These are phyloP conservation scores for Penicillium samsonianum DNA, from an alignment of 495 filamentous ascomycete genomes.

Conservation along the genomic window DNA sequence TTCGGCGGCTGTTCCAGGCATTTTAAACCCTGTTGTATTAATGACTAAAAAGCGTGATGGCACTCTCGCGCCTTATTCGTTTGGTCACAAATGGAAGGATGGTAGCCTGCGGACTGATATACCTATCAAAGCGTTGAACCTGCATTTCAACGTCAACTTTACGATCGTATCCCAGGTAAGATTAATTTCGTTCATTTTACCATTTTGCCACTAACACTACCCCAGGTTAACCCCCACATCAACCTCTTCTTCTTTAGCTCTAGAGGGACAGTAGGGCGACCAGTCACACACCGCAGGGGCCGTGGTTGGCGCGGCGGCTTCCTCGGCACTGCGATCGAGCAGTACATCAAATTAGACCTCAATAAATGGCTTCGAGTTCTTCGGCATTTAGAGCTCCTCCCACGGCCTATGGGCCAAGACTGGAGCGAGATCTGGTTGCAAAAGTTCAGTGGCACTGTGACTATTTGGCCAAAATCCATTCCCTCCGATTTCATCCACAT, in stretches of 20 bases:
- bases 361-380: constrained; percentile 96
- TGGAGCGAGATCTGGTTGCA: constrained; percentile 97
- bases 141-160: constrained; percentile 98
- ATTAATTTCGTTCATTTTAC: constrained; percentile 3
- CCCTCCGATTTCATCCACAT: constrained; percentile 81
- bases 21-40: constrained; percentile 91
- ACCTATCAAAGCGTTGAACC: constrained; percentile 86
- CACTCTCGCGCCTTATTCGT: constrained; percentile 78
- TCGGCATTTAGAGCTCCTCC: constrained; percentile 86
- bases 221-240: constrained; percentile 87
- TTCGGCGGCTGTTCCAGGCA: constrained; percentile 93
- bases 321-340: constrained; percentile 85
- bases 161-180: constrained; percentile 81
- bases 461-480: constrained; percentile 84
- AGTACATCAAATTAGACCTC: constrained; percentile 92
- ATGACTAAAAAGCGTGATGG: constrained; percentile 90
- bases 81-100: constrained; percentile 98
- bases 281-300: constrained; percentile 90
- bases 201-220: constrained; percentile 12
- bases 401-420: constrained; percentile 88
- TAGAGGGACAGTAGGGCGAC: constrained; percentile 83
- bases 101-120: constrained; percentile 93
- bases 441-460: constrained; percentile 90
- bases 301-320: constrained; percentile 96
- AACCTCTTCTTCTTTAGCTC: constrained; percentile 98